Base-by-base conservation (phyloP, 768 basidiomycete species). In the Pleurotus tuber-regium region DNA sequence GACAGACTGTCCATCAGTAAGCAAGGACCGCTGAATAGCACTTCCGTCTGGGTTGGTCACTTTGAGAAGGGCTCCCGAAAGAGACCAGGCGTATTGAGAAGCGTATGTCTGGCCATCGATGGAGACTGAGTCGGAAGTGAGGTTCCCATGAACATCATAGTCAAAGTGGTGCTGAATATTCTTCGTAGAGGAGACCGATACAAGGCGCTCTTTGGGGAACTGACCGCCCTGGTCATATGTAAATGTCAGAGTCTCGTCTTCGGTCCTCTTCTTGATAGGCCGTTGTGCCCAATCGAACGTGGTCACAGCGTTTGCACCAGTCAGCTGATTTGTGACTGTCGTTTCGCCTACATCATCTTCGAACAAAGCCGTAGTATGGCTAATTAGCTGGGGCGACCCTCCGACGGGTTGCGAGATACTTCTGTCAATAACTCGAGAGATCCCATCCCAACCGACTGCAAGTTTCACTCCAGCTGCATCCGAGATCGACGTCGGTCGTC, bases 1-100 rank as follows among this genome's bases (percentile, higher is more conserved):
- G 31, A 47, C 30, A 24, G 46, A 47, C 31, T 33, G 46, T 21
- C 46, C 46, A 47, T 47, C 46, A 3, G 31, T 26, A 23, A 47
- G 43, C 11, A 44, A n/a, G 26, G 43, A 14, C 7, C 43, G 19
- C 4, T 30, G 12, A 7, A 30, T 28, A 4, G 18, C 5, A 9
- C 21, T 23, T 8, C 28, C 25, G 29, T 44, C 43, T n/a, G 43
- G 43, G 43, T 44, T 44, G 11, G 21, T 44, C 14, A 19, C 43
- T 14, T 44, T 23, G 14, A 30, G 16, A 19, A 44, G 43, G 6
- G 14, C 43, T 10, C 43, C 43, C 6, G 43, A 26, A 4, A 30
- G 16, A 26, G 43, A 28, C 43, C 43, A 44, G n/a, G 25, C 12
- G 25, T 44, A 44, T 10, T 16, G 11, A 4, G 43, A 44, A 19